These are phyloP conservation scores for Volvariella volvacea DNA, from an alignment of 1,284 basidiomycete species.

Conservation along the genomic window DNA sequence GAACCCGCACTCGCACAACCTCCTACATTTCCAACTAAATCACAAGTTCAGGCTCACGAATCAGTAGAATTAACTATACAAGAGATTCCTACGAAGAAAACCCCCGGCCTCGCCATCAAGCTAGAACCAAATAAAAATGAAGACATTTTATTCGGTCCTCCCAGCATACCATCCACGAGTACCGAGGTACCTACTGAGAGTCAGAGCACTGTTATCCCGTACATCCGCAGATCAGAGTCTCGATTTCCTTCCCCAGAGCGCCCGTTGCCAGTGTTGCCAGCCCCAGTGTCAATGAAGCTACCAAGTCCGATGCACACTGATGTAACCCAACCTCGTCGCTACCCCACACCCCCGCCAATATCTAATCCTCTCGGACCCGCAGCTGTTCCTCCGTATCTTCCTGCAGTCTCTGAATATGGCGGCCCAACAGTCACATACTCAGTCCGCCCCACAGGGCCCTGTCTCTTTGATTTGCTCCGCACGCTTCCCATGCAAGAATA, in stretches of 20 bases:
- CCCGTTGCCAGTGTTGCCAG: neutral
- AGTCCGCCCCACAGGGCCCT: slow-evolving; percentile 56
- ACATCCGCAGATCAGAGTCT: neutral
- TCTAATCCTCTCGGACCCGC: slow-evolving; percentile 44
- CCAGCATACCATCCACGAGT: no score
- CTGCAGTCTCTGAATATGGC: slow-evolving; percentile 36
- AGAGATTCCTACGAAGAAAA: no score
- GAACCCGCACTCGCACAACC: no score
- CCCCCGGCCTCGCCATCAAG: no score
- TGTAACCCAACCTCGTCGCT: slow-evolving; percentile 16
- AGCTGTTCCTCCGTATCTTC: slow-evolving; percentile 45
- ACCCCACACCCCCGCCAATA: slow-evolving; percentile 35
- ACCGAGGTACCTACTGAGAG: no score
- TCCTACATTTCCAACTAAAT: no score
- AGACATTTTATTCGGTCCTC: no score
- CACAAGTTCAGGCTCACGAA: no score
- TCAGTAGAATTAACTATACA: no score
- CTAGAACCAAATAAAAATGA: no score
- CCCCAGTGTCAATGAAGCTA: neutral
- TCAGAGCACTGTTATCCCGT: no score
- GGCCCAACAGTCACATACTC: slow-evolving; percentile 43
- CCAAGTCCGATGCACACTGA: slow-evolving; percentile 5
- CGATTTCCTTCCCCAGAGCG: slow-evolving; percentile 10
- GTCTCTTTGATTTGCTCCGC: slow-evolving; percentile 56
- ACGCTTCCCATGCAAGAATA: slow-evolving; percentile 50